Evolutionary conservation across 2,329 filamentous ascomycete species (phyloP).

Genomic region (Zymoseptoria ardabiliae): DNA sequence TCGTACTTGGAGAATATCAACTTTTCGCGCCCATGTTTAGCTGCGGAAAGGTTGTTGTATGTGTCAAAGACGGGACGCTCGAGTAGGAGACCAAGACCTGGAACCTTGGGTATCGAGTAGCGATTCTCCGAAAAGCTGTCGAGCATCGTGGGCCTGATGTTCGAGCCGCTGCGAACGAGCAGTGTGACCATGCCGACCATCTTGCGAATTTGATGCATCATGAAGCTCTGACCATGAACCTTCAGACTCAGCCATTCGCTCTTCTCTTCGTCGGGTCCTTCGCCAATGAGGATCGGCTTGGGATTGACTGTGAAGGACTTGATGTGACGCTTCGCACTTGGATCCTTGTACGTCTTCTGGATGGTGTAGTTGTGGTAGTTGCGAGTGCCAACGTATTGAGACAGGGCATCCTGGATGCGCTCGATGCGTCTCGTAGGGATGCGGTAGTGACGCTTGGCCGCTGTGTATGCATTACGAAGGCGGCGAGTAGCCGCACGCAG

Average conservation of each 20-base stretch:
- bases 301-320: constrained; percentile 78
- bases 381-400: constrained; percentile 70
- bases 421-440: constrained; percentile 64
- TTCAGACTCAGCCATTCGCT: constrained; percentile 95
- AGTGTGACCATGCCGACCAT: constrained; percentile 93
- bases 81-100: constrained; percentile 76
- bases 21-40: constrained; percentile 55
- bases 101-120: constrained; percentile 89
- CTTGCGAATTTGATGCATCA: constrained; percentile 99
- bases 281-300: constrained; percentile 45
- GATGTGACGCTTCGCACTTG: constrained; percentile 83
- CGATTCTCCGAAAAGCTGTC: constrained; percentile 65
- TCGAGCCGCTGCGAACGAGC: constrained; percentile 73
- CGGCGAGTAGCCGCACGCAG: constrained; percentile 39
- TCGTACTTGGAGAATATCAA: constrained; percentile 76
- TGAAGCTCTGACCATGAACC: constrained; percentile 96
- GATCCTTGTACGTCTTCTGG: constrained; percentile 72
- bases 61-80: constrained; percentile 86
- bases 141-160: constrained; percentile 55
- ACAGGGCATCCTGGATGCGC: constrained; percentile 67
- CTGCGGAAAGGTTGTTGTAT: constrained; percentile 70
- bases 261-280: constrained; percentile 40
- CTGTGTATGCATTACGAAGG: constrained; percentile 73
- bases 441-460: constrained; percentile 78
- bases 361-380: constrained; percentile 99